Evolutionary conservation across 2,329 filamentous ascomycete genomes (phyloP), one percentile per base, ranked within the genome.

Genomic region (Blastomyces percursus): DNA sequence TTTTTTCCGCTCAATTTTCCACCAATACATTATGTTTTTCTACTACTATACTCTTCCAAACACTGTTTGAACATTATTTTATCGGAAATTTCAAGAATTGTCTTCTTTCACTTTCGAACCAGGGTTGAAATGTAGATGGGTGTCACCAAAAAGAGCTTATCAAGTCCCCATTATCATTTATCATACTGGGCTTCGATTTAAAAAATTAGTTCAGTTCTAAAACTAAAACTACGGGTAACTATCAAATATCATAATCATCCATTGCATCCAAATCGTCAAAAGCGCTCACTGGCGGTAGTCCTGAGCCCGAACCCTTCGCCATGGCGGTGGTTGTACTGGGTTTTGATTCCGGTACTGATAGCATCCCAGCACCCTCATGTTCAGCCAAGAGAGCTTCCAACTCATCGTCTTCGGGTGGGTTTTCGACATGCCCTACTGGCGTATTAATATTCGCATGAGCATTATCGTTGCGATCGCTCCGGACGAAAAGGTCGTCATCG

Each of bases 211-310:
- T 48, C 11, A 14, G 42, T 59, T 30, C 7, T 32, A 21, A 24
- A 21, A 21, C 19, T 38, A 55, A 24, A 40, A 57, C 12, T 59
- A 46, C 57, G 12, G n/a, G 40, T 32, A n/a, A n/a, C n/a, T n/a
- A n/a, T 32, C 48, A 59, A 59, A 59, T 48, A 14, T 42, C 59
- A 60, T 38, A 60, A 54, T 54, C 35, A 52, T 60, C 42, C 59
- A 60, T 60, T n/a, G 59, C 46, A 40, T 60, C 59, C 24, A 60
- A 54, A 42, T 60, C 59, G 40, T 60, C 59, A 54, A 52, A 60
- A 7, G 30, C 59, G 14, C 24, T 7, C 12, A 52, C 40, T 48
- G 24, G 42, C 5, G 35, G 54, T 19, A 21, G 35, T 5, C 54
- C 35, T n/a, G 30, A 55, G 38, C 35, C 14, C 16, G 54, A 21